Evolutionary conservation across 2,329 filamentous ascomycete species (phyloP), one percentile per base, ranked within the genome.

Genomic region (Diaporthe citriasiana): DNA sequence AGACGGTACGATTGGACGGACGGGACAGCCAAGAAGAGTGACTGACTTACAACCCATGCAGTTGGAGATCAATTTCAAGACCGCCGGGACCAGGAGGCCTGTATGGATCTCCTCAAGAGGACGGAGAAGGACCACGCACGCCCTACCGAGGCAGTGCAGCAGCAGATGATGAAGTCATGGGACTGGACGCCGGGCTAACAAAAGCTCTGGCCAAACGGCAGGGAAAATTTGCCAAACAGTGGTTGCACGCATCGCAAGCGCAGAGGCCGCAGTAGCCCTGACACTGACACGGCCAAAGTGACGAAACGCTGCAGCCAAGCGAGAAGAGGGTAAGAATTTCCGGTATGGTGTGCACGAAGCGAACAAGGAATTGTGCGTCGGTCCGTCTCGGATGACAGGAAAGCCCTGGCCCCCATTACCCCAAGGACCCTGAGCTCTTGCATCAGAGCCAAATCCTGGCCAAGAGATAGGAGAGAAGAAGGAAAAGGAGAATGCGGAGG

Each of bases 101-200:
- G 82, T 71, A 59, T 82, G 3, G 75, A 79, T 13, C 78, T 83
- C 38, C 76, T 83, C 10, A 76, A 76, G 12, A 76, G 75, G 38
- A 82, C 82, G 0, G 80, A 82, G 38, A 76, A 74, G 19, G 77
- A 80, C 35, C 81, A 83, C 59, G 80, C 78, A 10, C 78, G 82
- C 12, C 81, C 82, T 6, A 83, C 82, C 4, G 77, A 80, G 66
- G 74, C 75, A 0, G 79, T 82, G 33, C 80, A 80, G 71, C 73
- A 75, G 33, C 76, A 81, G 53, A 78, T 82, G 77, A 80, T 78
- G 75, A 76, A 75, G 59, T 77, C 76, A 59, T 82, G 80, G 81
- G 77, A 78, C 25, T 79, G 78, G 78, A 42, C 60, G 10, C 25
- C 53, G 40, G 71, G 55, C 60, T 74, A 45, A 40, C 19, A 13